These are phyloP conservation scores for Pleurostoma richardsiae DNA, from an alignment of 2,329 filamentous ascomycete species.

Conservation along the genomic window DNA sequence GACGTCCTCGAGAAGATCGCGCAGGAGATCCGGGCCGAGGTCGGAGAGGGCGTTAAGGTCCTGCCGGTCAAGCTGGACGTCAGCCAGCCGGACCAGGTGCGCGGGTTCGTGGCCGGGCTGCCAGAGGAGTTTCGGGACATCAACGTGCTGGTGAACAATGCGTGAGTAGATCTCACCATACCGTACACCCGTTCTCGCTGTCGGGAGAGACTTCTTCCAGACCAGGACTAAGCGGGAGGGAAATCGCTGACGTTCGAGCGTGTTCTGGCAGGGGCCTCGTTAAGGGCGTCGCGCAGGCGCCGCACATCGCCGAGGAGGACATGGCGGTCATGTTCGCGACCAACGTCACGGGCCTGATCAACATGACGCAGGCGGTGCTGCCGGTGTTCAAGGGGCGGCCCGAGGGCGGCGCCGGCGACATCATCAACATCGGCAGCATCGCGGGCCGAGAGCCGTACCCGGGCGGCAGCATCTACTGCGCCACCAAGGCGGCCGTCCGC, in stretches of 20 bases:
- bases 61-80: constrained; percentile 83
- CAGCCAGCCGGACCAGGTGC: constrained; percentile 70
- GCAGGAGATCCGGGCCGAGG: constrained; percentile 68
- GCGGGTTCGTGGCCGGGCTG: constrained; percentile 64
- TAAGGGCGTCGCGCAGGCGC: constrained; percentile 80
- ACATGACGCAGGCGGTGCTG: constrained; percentile 90
- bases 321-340: constrained; percentile 85
- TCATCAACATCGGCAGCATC: constrained; percentile 91
- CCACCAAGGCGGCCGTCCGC: constrained; percentile 83
- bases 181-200: neutral
- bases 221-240: no score
- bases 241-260: neutral
- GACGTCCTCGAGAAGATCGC: constrained; percentile 75
- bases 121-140: constrained; percentile 81
- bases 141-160: constrained; percentile 92
- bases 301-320: constrained; percentile 76
- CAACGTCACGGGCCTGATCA: constrained; percentile 88
- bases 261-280: constrained; percentile 65
- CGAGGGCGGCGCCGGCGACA: constrained; percentile 78
- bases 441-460: constrained; percentile 84
- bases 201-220: no score
- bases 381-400: constrained; percentile 73
- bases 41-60: constrained; percentile 76
- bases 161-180: constrained; percentile 49
- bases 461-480: constrained; percentile 88